These are phyloP conservation scores for Lagerstroemia speciosa DNA, from an alignment of 345 rosid species.

Conservation along the genomic window DNA sequence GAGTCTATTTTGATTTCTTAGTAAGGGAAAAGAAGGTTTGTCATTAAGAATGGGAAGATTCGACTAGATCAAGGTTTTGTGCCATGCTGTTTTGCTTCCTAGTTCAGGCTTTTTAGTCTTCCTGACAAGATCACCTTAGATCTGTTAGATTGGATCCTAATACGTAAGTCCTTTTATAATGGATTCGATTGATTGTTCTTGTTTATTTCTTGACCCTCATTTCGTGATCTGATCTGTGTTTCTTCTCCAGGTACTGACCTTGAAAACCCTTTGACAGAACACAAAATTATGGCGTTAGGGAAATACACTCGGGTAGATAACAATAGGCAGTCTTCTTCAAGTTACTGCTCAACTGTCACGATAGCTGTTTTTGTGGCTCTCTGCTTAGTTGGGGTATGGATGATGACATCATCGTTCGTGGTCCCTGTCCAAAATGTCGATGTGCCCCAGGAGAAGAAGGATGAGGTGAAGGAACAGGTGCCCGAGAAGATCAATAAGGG, in stretches of 20 bases:
- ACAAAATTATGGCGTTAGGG: constrained; percentile 51
- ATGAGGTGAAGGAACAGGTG: constrained; percentile 42
- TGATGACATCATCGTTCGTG: constrained; percentile 77
- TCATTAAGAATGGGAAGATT: not conserved
- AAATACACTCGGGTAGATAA: constrained; percentile 69
- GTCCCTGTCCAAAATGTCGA: constrained; percentile 62
- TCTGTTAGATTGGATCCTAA: not conserved
- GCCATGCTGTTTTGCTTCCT: not conserved
- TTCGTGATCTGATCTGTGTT: not conserved
- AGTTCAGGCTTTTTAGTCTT: not conserved
- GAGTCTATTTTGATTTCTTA: not conserved
- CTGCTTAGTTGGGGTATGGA: constrained; percentile 93
- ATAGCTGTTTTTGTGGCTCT: constrained; percentile 76
- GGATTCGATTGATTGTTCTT: not conserved
- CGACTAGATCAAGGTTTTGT: not conserved
- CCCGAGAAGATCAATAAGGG: constrained; percentile 25
- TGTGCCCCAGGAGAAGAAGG: constrained; percentile 47
- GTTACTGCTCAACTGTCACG: constrained; percentile 74
- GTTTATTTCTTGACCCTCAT: not conserved
- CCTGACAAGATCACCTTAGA: not conserved
- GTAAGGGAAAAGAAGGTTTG: not conserved
- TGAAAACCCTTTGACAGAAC: not conserved
- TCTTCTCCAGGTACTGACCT: not conserved
- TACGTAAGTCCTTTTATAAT: not conserved
- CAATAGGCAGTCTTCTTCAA: constrained; percentile 49